Evolutionary conservation across 306 rosid species (phyloP).

Genomic region (Cercis canadensis): DNA sequence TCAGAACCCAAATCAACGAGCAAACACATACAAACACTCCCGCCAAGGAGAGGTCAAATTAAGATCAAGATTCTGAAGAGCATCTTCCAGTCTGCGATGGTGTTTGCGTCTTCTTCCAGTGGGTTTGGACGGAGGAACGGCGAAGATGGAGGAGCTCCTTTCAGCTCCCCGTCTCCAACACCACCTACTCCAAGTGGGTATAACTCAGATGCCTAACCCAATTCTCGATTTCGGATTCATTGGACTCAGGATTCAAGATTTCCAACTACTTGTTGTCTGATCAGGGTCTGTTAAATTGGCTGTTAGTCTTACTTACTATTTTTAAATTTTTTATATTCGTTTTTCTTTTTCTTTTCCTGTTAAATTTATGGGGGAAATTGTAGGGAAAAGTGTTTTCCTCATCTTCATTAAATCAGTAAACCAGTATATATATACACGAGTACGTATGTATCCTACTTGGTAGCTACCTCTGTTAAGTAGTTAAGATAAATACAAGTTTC

Average conservation of each 20-base stretch:
- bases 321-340: neutral
- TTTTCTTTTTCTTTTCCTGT: no score
- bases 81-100: slow-evolving; percentile 9
- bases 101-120: slow-evolving; percentile 9
- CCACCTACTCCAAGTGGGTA: slow-evolving; percentile 45
- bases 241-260: neutral
- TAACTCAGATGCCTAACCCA: neutral
- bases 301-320: neutral
- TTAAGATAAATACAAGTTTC: no score
- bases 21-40: neutral
- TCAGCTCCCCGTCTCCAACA: slow-evolving; percentile 41
- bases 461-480: no score
- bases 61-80: slow-evolving; percentile 45
- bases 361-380: no score
- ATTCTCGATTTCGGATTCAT: neutral
- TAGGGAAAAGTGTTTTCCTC: no score
- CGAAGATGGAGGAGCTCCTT: slow-evolving; percentile 10
- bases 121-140: neutral
- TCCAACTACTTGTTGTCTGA: neutral
- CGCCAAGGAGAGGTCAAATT: slow-evolving; percentile 49
- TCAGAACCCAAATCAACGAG: neutral
- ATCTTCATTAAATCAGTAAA: no score
- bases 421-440: no score
- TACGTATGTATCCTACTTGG: no score
- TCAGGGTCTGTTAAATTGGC: neutral